Conservation (phyloP, 139 green algal genomes). For the Medakamo hakoo region DNA sequence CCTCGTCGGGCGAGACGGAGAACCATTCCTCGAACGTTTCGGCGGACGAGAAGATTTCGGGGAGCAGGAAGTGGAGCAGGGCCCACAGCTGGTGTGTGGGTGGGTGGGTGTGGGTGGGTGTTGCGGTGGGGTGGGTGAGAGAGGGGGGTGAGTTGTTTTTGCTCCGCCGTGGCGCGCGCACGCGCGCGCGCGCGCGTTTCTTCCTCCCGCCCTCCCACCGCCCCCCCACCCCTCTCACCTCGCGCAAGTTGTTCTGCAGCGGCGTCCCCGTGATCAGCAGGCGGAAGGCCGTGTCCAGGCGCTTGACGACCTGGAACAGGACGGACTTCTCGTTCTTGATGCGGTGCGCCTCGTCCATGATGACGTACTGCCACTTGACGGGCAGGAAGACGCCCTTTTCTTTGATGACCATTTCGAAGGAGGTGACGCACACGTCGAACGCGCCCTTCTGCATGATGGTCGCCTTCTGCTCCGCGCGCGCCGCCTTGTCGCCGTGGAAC, state of each 20-base stretch:
- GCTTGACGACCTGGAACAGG: conserved; percentile 71
- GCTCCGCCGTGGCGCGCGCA: too few relatives aligned
- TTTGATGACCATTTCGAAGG: conserved; percentile 99
- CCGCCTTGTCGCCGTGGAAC: conserved; percentile 89
- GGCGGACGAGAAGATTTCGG: conserved; percentile 76
- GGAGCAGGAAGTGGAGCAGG: conserved; percentile 98
- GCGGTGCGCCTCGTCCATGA: conserved; percentile 98
- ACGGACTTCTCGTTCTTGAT: conserved; percentile 99
- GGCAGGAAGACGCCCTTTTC: conserved; percentile 89
- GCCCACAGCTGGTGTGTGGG: conserved; percentile 98
- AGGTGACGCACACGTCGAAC: conserved; percentile 94
- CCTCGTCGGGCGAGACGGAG: conserved; percentile 31
- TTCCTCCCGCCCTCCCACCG: too few relatives aligned
- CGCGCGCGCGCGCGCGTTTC: too few relatives aligned
- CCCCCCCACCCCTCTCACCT: too few relatives aligned
- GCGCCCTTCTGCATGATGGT: conserved; percentile 40
- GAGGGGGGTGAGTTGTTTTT: too few relatives aligned
- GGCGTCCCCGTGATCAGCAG: conserved; percentile 96
- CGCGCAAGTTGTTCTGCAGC: conserved; percentile 81
- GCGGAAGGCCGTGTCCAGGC: conserved; percentile 84
- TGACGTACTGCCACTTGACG: conserved; percentile 97
- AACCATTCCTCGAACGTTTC: conserved; percentile 99
- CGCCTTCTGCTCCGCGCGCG: conserved; percentile 54
- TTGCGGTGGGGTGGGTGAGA: too few relatives aligned
- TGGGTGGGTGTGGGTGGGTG: too few relatives aligned